These are phyloP conservation scores for Paecilomyces sp. DNA, from an alignment of 2,329 filamentous ascomycete species.

Conservation along the genomic window DNA sequence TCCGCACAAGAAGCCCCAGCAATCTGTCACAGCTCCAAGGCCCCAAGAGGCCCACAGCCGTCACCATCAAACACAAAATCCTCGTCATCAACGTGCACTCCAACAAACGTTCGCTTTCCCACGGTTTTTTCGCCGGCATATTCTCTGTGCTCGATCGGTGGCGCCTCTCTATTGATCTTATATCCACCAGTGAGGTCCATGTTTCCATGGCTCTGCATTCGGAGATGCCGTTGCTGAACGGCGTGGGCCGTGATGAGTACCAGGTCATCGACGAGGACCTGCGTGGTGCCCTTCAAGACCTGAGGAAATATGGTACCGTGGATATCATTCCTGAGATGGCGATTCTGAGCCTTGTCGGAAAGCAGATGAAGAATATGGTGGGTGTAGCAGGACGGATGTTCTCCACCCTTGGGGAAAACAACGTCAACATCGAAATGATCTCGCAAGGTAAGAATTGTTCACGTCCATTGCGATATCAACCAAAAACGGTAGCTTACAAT, in stretches of 20 bases:
- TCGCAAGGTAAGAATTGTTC: conserved; percentile 67
- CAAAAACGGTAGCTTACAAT: neutral
- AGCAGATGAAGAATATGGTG: conserved; percentile 96
- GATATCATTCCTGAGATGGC: conserved; percentile 89
- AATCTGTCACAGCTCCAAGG: conserved; percentile 45
- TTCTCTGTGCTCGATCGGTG: conserved; percentile 85
- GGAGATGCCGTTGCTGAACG: conserved; percentile 51
- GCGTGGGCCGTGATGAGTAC: conserved; percentile 40
- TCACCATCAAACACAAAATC: conserved; percentile 96
- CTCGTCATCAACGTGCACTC: conserved; percentile 97
- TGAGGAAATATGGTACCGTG: conserved; percentile 78
- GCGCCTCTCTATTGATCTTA: conserved; percentile 86
- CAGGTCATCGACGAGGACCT: conserved; percentile 57
- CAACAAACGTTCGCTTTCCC: conserved; percentile 91
- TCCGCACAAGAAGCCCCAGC: conserved; percentile 40
- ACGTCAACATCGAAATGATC: conserved; percentile 99
- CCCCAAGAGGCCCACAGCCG: conserved; percentile 73
- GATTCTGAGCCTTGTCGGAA: conserved; percentile 88
- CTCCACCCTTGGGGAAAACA: conserved; percentile 83
- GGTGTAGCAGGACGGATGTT: conserved; percentile 95
- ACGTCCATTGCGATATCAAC: conserved; percentile 1
- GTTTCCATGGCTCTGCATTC: conserved; percentile 95
- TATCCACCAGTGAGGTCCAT: conserved; percentile 93
- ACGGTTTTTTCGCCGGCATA: conserved; percentile 91
- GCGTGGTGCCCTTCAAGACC: conserved; percentile 59